A percentile compares a stretch with the other conserved stretches of the same genome.
phyloP scores from a whole-genome alignment of 805 yeast genomes.

The Ogataea chonburiensis region DNA sequence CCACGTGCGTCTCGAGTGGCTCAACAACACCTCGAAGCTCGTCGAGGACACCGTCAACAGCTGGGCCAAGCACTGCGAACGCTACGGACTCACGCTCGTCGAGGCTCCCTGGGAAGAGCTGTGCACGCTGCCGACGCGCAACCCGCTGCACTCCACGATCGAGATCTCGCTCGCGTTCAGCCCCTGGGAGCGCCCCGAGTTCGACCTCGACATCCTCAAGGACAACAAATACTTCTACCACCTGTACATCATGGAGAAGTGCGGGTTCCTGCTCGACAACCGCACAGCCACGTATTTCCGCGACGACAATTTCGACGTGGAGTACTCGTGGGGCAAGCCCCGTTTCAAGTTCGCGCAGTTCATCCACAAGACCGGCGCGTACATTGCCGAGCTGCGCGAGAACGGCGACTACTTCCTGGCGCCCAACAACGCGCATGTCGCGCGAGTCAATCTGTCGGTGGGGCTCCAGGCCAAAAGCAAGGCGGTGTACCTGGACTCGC shows the following conservation, averaged over 20 bases:
- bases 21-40: constrained; percentile 80
- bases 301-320: constrained; percentile 54
- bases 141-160: constrained; percentile 87
- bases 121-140: constrained; percentile 67
- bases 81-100: constrained; percentile 77
- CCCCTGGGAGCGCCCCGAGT: constrained; percentile 68
- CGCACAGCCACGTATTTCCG: constrained; percentile 65
- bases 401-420: constrained; percentile 79
- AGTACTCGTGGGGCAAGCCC: constrained; percentile 91
- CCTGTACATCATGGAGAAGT: constrained; percentile 60
- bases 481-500: constrained; percentile 56
- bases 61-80: constrained; percentile 81
- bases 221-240: constrained; percentile 74
- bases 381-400: constrained; percentile 81
- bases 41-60: constrained; percentile 74
- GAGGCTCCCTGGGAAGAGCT: constrained; percentile 92
- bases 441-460: constrained; percentile 58
- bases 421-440: constrained; percentile 81
- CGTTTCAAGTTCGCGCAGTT: constrained; percentile 81
- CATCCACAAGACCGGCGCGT: constrained; percentile 85
- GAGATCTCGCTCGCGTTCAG: constrained; percentile 62
- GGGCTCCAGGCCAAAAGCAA: constrained; percentile 27
- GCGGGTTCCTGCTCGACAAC: constrained; percentile 81
- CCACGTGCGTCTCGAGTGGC: constrained; percentile 90
- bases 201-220: constrained; percentile 42